Percentiles rank a stretch among this genome's conserved stretches.
These are phyloP conservation scores for Saccharum spontaneum DNA, from an alignment of 176 grass and related monocot genomes.

Conservation along the genomic window DNA sequence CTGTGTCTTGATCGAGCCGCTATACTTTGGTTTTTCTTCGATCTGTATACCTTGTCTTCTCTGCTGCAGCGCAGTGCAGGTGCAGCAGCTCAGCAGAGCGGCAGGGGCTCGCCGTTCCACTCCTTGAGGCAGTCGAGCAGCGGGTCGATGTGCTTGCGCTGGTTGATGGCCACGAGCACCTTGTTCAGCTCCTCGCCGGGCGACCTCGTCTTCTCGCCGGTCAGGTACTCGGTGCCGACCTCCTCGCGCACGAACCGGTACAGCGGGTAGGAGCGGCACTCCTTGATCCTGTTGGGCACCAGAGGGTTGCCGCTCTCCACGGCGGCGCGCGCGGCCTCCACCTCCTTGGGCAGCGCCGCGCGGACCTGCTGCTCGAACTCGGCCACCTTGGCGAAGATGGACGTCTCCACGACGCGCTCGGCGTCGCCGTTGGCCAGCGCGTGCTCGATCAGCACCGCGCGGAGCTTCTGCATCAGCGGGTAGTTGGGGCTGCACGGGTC, in stretches of 20 bases:
- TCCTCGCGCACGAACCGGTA: conserved; percentile 79
- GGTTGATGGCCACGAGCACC: conserved; percentile 80
- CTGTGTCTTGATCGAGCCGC: conserved; percentile 2
- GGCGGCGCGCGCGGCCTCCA: conserved; percentile 60
- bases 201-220: conserved; percentile 73
- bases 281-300: conserved; percentile 62
- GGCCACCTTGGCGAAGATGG: conserved; percentile 77
- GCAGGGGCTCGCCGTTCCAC: conserved; percentile 83
- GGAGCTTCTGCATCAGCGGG: conserved; percentile 83
- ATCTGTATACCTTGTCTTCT: neutral
- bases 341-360: conserved; percentile 64
- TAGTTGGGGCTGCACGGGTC: conserved; percentile 84
- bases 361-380: conserved; percentile 67
- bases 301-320: conserved; percentile 67
- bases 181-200: conserved; percentile 80
- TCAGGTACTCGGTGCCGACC: conserved; percentile 59
- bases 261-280: conserved; percentile 74
- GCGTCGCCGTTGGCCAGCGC: conserved; percentile 66
- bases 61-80: neutral
- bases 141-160: conserved; percentile 74
- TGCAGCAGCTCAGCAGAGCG: conserved; percentile 50
- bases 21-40: conserved; percentile 23
- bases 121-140: conserved; percentile 78
- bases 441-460: conserved; percentile 74
- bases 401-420: conserved; percentile 58